Conservation (phyloP, 352 stramenopile species). For the Pilasporangium apinafurcum region DNA sequence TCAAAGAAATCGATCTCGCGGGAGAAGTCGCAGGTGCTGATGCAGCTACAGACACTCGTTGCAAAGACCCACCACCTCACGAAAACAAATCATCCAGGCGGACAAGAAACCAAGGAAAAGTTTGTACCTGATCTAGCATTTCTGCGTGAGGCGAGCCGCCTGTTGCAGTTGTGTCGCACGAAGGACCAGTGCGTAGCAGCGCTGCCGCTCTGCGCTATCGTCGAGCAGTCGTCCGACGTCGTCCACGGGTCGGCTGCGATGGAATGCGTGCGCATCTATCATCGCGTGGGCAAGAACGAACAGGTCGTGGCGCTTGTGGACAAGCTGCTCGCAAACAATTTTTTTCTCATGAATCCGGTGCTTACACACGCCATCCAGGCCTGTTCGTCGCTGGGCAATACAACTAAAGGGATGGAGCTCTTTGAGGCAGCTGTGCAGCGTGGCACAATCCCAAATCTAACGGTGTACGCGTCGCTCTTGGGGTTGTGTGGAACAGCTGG, state of each 20-base stretch:
- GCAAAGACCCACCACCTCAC: too few relatives aligned
- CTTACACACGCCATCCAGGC: constrained; percentile 57
- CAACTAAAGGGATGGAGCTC: constrained; percentile 50
- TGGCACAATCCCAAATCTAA: constrained; percentile 62
- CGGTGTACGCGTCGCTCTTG: constrained; percentile 57
- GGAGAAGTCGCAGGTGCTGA: constrained; percentile 6
- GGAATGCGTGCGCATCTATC: constrained; percentile 62
- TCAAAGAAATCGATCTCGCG: constrained; percentile 3
- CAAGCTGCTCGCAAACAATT: constrained; percentile 47
- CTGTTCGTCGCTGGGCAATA: constrained; percentile 35
- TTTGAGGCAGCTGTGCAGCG: constrained; percentile 44
- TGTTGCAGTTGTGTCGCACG: constrained; percentile 46
- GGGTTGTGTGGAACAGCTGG: constrained; percentile 33
- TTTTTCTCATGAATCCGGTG: constrained; percentile 60
- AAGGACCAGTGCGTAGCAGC: constrained; percentile 44
- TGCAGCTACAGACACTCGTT: constrained; percentile 34
- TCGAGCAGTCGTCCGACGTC: constrained; percentile 20
- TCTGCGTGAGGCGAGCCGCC: constrained; percentile 24
- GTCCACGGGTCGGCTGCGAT: constrained; percentile 38
- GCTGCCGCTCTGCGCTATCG: constrained; percentile 48
- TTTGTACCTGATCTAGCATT: constrained; percentile 45
- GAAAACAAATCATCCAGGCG: too few relatives aligned
- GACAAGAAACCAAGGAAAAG: constrained; percentile 15
- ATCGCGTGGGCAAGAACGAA: constrained; percentile 35
- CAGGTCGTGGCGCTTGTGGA: constrained; percentile 44